Evolutionary conservation across 2,329 filamentous ascomycete genomes (phyloP).

Genomic region (Monilinia laxa): DNA sequence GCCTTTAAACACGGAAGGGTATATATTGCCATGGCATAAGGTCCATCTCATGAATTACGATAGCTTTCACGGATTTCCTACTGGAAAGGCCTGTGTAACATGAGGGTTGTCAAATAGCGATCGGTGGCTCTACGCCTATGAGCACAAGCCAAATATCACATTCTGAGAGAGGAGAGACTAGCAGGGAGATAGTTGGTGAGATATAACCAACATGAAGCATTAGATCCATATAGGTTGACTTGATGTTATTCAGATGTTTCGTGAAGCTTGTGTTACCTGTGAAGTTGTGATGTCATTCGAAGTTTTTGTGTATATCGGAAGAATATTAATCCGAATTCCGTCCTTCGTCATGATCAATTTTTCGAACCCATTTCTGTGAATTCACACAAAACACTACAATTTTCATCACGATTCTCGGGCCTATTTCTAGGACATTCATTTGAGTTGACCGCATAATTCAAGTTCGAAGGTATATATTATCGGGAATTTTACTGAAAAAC

Average conservation of each 20-base stretch:
- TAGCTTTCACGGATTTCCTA: background rate
- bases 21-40: background rate
- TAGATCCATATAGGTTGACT: background rate
- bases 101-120: background rate
- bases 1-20: background rate
- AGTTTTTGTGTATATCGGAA: background rate
- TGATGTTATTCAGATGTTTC: background rate
- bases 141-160: background rate
- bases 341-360: slow-evolving; percentile 18
- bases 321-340: slow-evolving; percentile 16
- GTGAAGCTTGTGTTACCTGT: background rate
- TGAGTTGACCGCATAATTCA: background rate
- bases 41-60: background rate
- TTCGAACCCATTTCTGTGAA: slow-evolving; percentile 5
- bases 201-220: background rate
- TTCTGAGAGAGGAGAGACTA: background rate
- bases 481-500: no score
- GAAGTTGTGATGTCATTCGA: slow-evolving; percentile 7
- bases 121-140: background rate
- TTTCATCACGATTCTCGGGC: background rate
- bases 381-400: background rate
- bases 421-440: background rate
- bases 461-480: background rate
- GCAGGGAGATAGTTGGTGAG: no score
- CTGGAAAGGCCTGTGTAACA: background rate